Evolutionary conservation across 345 rosid genomes (phyloP), one percentile per base, ranked within the genome.

Genomic region (Eucalyptus paniculata): DNA sequence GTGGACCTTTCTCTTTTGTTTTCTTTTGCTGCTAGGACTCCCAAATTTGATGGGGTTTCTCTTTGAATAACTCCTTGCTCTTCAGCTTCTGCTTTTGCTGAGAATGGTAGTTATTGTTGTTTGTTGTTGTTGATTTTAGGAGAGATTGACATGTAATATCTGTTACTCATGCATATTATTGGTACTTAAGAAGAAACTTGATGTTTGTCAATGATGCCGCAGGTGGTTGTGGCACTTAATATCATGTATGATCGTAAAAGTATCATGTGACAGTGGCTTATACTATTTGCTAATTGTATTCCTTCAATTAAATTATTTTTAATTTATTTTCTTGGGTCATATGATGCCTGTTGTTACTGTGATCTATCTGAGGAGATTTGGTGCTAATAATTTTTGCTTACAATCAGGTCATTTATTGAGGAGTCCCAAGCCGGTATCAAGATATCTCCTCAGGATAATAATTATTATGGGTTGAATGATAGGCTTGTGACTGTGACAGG

Each of bases 361-460:
- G 60, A 60, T n/a, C 47, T 30, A 87, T 50, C 88, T 23, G 40
- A 80, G 88, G 87, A 49, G 87, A 8, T 58, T 45, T 9, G 13
- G 53, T 88, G 89, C 88, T 94, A 89, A 92, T 85, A 47, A 81
- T 50, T 8, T 88, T 89, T 92, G n/a, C 90, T 85, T 72, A 87
- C 85, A 10, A 91, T 86, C 94, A 98, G 99, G 96, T 98, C 99
- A 88, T 98, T 98, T 91, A 97, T 97, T 90, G 99, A 98, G 87
- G 98, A 94, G 45, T 98, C 99, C 89, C 97, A 95, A 92, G 99
- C 99, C 91, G 94, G 95, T 92, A 98, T 98, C 89, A 98, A 97
- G 94, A 96, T 98, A 91, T 96, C 99, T 87, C 97, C 98, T 54
- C 95, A 94, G 93, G 99, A 98, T 92, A 94, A 93, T 90, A 96